Percentiles rank a stretch among this genome's conserved stretches.
Conservation (phyloP, 106 monocot species). For the Dendrobium catenatum region DNA sequence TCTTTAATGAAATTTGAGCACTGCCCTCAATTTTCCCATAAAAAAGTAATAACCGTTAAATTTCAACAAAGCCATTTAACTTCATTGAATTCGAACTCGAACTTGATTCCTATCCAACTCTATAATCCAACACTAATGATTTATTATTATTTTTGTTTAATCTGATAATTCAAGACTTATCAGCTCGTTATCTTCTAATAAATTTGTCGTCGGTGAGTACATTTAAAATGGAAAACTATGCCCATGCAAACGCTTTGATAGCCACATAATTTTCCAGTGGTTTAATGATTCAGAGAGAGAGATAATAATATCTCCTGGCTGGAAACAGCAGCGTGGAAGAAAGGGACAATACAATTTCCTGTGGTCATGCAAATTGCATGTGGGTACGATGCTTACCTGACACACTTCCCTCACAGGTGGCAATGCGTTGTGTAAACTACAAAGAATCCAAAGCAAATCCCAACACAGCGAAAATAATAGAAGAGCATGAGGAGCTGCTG, state of each 20-base stretch:
- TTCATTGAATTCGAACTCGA: too few species aligned
- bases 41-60: too few species aligned
- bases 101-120: too few species aligned
- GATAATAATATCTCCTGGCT: not conserved
- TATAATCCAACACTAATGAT: too few species aligned
- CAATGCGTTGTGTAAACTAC: not conserved
- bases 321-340: not conserved
- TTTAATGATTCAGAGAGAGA: not conserved
- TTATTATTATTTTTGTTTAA: too few species aligned
- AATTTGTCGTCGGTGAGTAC: not conserved
- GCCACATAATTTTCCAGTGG: not conserved
- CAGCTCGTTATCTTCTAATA: not conserved
- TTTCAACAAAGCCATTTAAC: too few species aligned
- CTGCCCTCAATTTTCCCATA: too few species aligned
- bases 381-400: not conserved
- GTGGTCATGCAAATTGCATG: not conserved
- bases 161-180: too few species aligned
- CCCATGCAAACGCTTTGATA: not conserved
- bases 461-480: not conserved
- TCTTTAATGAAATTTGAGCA: too few species aligned
- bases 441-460: conserved; percentile 1
- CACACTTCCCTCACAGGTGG: not conserved
- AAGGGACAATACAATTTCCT: not conserved
- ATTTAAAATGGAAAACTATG: not conserved
- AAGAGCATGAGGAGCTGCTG: not conserved